Percentiles rank a stretch among this genome's conserved stretches.
phyloP scores from a whole-genome alignment of 2,329 filamentous ascomycete genomes.

The Cytospora piceicola region DNA sequence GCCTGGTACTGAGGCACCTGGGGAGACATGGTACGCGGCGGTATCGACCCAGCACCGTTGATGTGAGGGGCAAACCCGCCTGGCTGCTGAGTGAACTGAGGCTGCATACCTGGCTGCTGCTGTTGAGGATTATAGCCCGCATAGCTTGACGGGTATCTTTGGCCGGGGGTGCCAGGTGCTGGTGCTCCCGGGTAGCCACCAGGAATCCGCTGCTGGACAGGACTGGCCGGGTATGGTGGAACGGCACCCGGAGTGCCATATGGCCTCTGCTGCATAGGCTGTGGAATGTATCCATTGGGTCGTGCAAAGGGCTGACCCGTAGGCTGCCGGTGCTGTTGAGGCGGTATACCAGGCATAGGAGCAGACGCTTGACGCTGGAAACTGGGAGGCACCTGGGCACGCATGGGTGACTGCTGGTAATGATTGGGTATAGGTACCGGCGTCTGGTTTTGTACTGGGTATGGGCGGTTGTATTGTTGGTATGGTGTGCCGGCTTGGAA shows the following conservation, averaged over 20 bases:
- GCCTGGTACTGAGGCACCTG: constrained; percentile 42
- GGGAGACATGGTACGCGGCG: constrained; percentile 50
- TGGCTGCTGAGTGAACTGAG: constrained; percentile 39
- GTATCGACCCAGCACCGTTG: constrained; percentile 48
- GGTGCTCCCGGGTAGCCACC: constrained; percentile 44
- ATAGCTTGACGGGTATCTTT: constrained; percentile 44
- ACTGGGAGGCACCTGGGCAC: constrained; percentile 44
- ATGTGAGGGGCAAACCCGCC: constrained; percentile 44
- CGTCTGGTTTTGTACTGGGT: constrained; percentile 51
- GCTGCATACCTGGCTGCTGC: constrained; percentile 31
- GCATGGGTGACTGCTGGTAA: constrained; percentile 50
- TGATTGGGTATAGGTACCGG: constrained; percentile 49
- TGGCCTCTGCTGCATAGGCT: constrained; percentile 55
- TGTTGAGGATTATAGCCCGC: constrained; percentile 36
- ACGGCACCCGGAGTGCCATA: constrained; percentile 51
- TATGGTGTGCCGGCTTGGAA: constrained; percentile 46
- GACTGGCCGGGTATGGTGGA: constrained; percentile 49
- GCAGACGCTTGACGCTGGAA: constrained; percentile 45
- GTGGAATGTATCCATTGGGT: constrained; percentile 50
- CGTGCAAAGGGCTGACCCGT: constrained; percentile 54
- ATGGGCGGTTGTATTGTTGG: constrained; percentile 52
- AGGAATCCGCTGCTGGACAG: constrained; percentile 49
- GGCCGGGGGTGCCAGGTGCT: constrained; percentile 47
- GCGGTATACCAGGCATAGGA: constrained; percentile 43
- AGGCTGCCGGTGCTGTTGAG: constrained; percentile 44